Base-by-base conservation (phyloP, 441 rosid genomes). In the Breynia disticha region DNA sequence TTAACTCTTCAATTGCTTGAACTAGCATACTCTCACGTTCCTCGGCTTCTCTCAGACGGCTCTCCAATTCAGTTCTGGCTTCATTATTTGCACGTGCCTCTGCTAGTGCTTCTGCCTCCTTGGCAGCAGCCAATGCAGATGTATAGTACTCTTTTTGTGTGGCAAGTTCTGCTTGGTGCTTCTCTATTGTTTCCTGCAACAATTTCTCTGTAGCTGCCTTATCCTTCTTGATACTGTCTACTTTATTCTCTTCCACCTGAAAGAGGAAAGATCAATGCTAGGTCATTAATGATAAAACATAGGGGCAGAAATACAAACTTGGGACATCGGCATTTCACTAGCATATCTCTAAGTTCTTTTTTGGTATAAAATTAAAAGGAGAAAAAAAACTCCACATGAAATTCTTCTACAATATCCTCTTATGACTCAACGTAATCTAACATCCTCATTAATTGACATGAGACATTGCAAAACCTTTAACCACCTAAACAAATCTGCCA, bases 171-270 rank as follows among this genome's bases (percentile, higher is more conserved):
- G 75, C 79, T 78, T 84, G 99, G 74, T 94, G 94, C 66, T 82
- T 87, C 71, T 94, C 99, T 61, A 89, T 80, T 49, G 97, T 89
- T 74, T 94, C 99, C 78, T 94, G 95, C 61, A 94, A 79, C 79
- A 94, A 70, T 50, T 75, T 78, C 76, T 94, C 99, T 21, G 97
- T 87, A 28, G 95, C 90, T 67, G 86, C 63, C 81, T 94, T 94
- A 68, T 94, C 96, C 79, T 68, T 87, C 81, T 76, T 89, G 55
- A 87, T 80, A 67, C 95, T 85, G 71, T 89, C 97, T 54, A 81
- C 97, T 70, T 87, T 94, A 62, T 78, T 94, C 74, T 94, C 99
- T 75, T 94, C 99, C 56, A 81, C 90, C 99, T 94, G 67, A 50
- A 56, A 63, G 55, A 28, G 49, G 47, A 60, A 52, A 32, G 47